Percentiles rank a stretch among this genome's conserved stretches.
phyloP scores from a whole-genome alignment of 495 filamentous ascomycete genomes.

The Daldinia decipiens region DNA sequence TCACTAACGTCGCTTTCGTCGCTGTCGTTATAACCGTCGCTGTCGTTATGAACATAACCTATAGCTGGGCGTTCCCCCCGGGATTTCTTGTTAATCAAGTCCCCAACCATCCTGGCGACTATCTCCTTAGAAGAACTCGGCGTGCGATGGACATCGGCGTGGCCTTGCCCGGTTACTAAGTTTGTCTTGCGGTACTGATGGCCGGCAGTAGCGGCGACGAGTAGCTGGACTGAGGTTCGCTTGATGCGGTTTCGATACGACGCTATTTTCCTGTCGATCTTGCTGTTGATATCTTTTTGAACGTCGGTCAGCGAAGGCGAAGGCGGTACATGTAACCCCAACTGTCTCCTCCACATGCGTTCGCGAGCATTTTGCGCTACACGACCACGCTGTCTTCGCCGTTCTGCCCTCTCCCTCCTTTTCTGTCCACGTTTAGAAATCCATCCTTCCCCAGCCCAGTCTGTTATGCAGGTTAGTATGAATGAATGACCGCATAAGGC shows the following conservation, averaged over 20 bases:
- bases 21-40: background rate
- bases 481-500: background rate
- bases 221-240: constrained; percentile 37
- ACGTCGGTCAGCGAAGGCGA: constrained; percentile 16
- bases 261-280: constrained; percentile 2
- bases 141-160: constrained; percentile 14
- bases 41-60: background rate
- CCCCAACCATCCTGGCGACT: constrained; percentile 28
- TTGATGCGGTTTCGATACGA: constrained; percentile 23
- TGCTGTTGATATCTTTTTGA: background rate
- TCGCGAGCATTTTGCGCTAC: background rate
- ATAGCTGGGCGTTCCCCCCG: background rate
- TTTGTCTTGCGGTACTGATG: constrained; percentile 32
- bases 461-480: constrained; percentile 23
- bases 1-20: background rate
- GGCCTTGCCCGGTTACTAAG: constrained; percentile 14
- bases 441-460: background rate
- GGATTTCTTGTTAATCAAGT: constrained; percentile 25
- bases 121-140: constrained; percentile 29
- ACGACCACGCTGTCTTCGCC: background rate
- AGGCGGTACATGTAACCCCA: background rate
- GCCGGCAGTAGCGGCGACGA: constrained; percentile 36
- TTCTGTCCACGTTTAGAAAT: constrained; percentile 14
- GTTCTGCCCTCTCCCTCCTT: constrained; percentile 6
- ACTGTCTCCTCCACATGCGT: background rate